phyloP scores from a whole-genome alignment of 108 stramenopile genomes.

The Pseudonitzschia multiseries region DNA sequence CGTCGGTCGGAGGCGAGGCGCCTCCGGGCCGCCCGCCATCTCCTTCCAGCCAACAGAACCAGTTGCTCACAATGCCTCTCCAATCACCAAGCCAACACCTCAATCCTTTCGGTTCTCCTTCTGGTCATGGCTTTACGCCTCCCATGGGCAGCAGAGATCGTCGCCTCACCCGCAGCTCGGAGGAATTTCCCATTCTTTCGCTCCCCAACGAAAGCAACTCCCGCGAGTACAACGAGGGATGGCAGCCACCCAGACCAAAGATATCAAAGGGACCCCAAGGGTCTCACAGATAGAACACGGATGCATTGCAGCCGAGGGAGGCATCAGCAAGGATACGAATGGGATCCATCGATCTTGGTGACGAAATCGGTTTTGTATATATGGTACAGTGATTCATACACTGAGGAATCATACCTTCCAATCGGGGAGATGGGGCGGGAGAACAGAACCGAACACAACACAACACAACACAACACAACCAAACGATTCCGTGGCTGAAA shows the following conservation, averaged over 20 bases:
- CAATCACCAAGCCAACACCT: conserved; percentile 31
- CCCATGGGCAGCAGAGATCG: conserved; percentile 14
- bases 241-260: conserved; percentile 35
- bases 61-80: conserved; percentile 37
- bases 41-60: conserved; percentile 24
- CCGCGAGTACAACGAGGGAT: conserved; percentile 27
- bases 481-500: no score
- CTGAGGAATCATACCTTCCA: no score
- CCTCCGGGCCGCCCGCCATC: conserved; percentile 20
- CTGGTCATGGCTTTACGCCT: conserved; percentile 33
- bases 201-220: conserved; percentile 18
- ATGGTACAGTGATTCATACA: no score
- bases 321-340: no score
- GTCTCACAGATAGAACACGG: conserved; percentile 1
- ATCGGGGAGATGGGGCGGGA: no score
- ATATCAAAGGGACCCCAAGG: conserved; percentile 13
- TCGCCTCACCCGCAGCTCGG: conserved; percentile 1
- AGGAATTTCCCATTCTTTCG: conserved; percentile 35
- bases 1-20: conserved; percentile 28
- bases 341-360: no score
- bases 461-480: no score
- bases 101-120: conserved; percentile 21
- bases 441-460: no score
- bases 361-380: no score
- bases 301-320: background rate